Conservation (phyloP, 257 asterid species). For the Solanum gandarillasii region DNA sequence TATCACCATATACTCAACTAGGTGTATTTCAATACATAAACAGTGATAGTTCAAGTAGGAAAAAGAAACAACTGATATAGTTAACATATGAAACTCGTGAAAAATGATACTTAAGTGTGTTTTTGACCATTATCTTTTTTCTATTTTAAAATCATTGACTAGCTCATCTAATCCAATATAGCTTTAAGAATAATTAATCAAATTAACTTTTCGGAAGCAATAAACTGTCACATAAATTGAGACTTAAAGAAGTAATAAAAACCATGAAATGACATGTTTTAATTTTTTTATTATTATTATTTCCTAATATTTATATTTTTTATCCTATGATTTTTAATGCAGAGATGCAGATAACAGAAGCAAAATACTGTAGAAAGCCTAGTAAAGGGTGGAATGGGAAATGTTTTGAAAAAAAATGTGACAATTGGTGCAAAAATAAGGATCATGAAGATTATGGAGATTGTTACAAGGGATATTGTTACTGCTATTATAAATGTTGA, state of each 20-base stretch:
- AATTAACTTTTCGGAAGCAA: too few relatives aligned
- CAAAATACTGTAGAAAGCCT: not conserved
- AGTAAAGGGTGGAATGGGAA: not conserved
- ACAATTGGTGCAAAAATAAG: not conserved
- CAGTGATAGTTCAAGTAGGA: not conserved
- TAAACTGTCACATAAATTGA: not conserved
- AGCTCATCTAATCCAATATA: not conserved
- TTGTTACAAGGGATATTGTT: not conserved
- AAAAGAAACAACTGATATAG: not conserved
- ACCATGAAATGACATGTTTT: not conserved
- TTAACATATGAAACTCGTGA: too few relatives aligned
- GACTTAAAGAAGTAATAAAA: not conserved
- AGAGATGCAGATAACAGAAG: not conserved
- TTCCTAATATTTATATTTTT: not conserved
- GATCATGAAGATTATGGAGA: not conserved
- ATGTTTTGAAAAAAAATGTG: not conserved
- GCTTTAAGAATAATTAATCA: not conserved
- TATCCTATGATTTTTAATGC: not conserved
- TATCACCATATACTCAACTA: not conserved
- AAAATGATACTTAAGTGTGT: too few relatives aligned
- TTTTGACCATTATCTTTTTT: not conserved
- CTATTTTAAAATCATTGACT: too few relatives aligned
- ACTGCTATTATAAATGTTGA: not conserved
- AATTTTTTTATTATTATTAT: not conserved
- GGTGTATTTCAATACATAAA: not conserved